phyloP scores from a whole-genome alignment of 805 yeast species.

The Pichia ethanolica region DNA sequence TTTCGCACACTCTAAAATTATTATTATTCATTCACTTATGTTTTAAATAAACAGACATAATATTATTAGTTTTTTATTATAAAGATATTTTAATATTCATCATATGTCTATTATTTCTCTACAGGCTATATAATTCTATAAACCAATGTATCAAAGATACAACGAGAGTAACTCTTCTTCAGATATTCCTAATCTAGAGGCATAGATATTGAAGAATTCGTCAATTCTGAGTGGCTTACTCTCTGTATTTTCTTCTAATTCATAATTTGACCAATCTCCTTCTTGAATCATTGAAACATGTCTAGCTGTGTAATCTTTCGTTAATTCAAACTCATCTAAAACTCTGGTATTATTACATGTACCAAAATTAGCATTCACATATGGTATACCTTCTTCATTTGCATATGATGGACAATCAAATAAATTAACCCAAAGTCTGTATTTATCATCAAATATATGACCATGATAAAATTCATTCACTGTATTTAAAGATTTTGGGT shows the following conservation, averaged over 20 bases:
- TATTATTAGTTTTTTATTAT: too few species aligned
- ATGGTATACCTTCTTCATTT: constrained; percentile 4
- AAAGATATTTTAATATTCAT: neutral
- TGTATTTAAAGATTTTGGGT: constrained; percentile 28
- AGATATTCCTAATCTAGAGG: constrained; percentile 12
- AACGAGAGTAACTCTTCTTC: constrained; percentile 2
- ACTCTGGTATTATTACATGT: constrained; percentile 26
- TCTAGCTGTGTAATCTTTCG: constrained; percentile 22
- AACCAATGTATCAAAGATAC: neutral
- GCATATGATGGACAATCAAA: constrained; percentile 21
- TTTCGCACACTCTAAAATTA: too few species aligned
- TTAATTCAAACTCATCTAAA: constrained; percentile 24
- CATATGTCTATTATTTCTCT: too few species aligned
- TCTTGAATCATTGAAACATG: constrained; percentile 16
- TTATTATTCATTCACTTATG: too few species aligned
- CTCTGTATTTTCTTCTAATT: constrained; percentile 16
- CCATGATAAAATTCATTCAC: constrained; percentile 31
- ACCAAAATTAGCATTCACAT: constrained; percentile 16
- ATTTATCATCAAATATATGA: constrained; percentile 37
- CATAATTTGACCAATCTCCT: constrained; percentile 4
- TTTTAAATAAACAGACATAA: too few species aligned
- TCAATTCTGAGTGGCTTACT: constrained; percentile 24
- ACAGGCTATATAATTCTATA: too few species aligned
- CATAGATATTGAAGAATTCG: constrained; percentile 20
- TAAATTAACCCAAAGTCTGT: constrained; percentile 48